A percentile compares a stretch with the other conserved stretches of the same genome.
These are phyloP conservation scores for Berberis thunbergii DNA, from an alignment of 164 flowering plant species.

Conservation along the genomic window DNA sequence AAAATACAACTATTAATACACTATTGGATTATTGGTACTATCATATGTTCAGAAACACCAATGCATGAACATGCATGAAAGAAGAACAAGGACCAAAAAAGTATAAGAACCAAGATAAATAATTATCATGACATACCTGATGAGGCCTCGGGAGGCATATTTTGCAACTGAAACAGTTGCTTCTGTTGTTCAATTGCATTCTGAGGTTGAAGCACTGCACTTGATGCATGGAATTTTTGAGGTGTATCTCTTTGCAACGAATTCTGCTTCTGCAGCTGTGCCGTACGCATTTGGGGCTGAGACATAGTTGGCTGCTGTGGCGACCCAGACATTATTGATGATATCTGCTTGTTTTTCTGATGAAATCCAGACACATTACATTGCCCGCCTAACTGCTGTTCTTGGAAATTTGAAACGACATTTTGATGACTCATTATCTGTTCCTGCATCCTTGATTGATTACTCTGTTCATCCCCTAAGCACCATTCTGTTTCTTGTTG, in stretches of 20 bases:
- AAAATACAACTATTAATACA: too few species aligned
- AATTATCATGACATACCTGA: too few species aligned
- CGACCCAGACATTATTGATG: constrained; percentile 23
- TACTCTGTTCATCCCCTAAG: constrained; percentile 33
- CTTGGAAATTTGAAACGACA: constrained; percentile 44
- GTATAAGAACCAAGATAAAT: too few species aligned
- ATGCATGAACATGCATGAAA: too few species aligned
- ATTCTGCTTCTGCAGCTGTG: constrained; percentile 14
- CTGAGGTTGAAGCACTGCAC: not conserved
- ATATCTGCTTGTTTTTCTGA: constrained; percentile 15
- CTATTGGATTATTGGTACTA: too few species aligned
- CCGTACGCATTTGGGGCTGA: constrained; percentile 9
- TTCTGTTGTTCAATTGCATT: constrained; percentile 13
- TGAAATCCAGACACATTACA: too few species aligned
- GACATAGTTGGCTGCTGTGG: constrained; percentile 9
- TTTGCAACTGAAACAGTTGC: constrained; percentile 12
- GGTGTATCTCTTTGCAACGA: constrained; percentile 8
- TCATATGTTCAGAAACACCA: too few species aligned
- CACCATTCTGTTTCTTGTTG: constrained; percentile 31
- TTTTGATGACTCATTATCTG: constrained; percentile 21
- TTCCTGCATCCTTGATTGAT: constrained; percentile 23
- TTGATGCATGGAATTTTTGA: constrained; percentile 11
- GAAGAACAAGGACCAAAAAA: not conserved
- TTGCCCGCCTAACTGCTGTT: too few species aligned
- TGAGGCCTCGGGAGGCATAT: not conserved